phyloP scores from a whole-genome alignment of 2,329 filamentous ascomycete genomes.

The Trichoderma harzianum region DNA sequence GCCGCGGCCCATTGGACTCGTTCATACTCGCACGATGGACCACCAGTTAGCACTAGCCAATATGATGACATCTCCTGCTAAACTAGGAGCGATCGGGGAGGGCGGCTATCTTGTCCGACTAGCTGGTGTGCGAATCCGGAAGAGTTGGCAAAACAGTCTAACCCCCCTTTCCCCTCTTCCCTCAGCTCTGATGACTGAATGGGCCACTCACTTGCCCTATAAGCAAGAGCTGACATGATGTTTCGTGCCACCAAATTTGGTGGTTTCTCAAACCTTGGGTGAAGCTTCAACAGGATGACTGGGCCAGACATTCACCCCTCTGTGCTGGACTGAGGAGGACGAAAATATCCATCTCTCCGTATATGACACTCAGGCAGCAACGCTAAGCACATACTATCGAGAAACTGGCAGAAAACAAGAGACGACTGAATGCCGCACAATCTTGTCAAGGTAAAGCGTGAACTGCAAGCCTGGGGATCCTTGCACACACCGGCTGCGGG shows the following conservation, averaged over 20 bases:
- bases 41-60: not conserved
- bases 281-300: not conserved
- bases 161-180: not conserved
- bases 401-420: not conserved
- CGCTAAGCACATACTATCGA: not conserved
- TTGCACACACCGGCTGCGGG: not conserved
- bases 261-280: not conserved
- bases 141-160: not conserved
- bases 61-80: not conserved
- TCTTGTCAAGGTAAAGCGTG: not conserved
- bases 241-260: not conserved
- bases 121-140: not conserved
- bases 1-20: not conserved
- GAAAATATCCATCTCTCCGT: not conserved
- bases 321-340: not conserved
- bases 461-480: not conserved
- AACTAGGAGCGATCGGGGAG: not conserved
- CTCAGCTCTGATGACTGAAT: not conserved
- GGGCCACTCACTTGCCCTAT: not conserved
- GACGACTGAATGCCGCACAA: not conserved
- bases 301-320: not conserved
- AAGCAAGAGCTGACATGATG: not conserved
- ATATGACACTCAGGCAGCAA: not conserved
- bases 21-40: not conserved
- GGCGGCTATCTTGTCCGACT: slow-evolving; percentile 14